phyloP scores from a whole-genome alignment of 179 eudicot genomes.

The Silene vulgaris region DNA sequence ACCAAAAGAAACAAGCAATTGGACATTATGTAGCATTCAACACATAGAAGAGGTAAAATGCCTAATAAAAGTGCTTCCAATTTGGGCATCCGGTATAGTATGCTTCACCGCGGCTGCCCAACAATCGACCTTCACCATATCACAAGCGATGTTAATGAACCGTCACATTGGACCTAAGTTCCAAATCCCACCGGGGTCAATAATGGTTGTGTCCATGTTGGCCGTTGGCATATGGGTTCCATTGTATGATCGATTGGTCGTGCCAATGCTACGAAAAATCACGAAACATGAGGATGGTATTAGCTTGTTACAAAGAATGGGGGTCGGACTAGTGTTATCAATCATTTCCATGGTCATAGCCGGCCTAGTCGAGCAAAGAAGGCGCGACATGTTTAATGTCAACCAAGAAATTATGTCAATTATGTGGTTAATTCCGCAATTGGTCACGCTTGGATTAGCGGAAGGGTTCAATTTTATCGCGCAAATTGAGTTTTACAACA shows the following conservation, averaged over 20 bases:
- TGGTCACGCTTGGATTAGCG: constrained; percentile 42
- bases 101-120: constrained; percentile 47
- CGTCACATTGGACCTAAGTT: constrained; percentile 45
- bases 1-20: constrained; percentile 27
- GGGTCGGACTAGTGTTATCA: constrained; percentile 45
- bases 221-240: constrained; percentile 49
- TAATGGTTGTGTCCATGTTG: constrained; percentile 41
- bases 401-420: constrained; percentile 34
- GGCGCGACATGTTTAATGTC: constrained; percentile 34
- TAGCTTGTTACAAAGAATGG: constrained; percentile 57
- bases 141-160: constrained; percentile 56
- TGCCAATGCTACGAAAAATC: constrained; percentile 42
- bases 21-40: constrained; percentile 54
- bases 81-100: constrained; percentile 62
- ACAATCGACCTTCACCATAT: constrained; percentile 49
- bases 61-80: constrained; percentile 44
- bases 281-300: constrained; percentile 52
- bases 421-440: constrained; percentile 58
- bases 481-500: constrained; percentile 63
- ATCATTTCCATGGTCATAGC: constrained; percentile 52
- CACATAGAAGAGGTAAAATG: constrained; percentile 65
- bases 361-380: constrained; percentile 46
- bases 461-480: constrained; percentile 61
- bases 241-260: constrained; percentile 48
- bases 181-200: constrained; percentile 52